These are phyloP conservation scores for Piloderma croceum DNA, from an alignment of 768 basidiomycete species.

Conservation along the genomic window DNA sequence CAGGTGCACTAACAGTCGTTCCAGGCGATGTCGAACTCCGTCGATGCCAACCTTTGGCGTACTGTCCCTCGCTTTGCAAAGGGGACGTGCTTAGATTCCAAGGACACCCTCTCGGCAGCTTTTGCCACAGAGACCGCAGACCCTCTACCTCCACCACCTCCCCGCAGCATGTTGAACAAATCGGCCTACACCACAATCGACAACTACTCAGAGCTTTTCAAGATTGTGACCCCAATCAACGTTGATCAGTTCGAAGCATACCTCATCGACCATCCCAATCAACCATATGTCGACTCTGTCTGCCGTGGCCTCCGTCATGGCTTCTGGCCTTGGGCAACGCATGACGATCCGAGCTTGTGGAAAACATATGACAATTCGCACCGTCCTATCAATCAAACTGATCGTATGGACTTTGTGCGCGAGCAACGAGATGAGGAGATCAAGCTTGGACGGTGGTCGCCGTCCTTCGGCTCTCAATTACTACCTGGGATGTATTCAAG, in stretches of 20 bases:
- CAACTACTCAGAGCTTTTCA: conserved; percentile 10
- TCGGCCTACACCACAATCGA: no score
- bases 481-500: conserved; percentile 25
- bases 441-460: conserved; percentile 14
- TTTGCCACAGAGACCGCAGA: no score
- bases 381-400: not conserved
- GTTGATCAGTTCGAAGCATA: conserved; percentile 14
- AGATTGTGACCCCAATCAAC: conserved; percentile 21
- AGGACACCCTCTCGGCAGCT: no score
- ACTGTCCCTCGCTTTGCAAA: no score
- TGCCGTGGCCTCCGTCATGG: conserved; percentile 18
- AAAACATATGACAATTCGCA: conserved; percentile 13
- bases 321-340: conserved; percentile 28
- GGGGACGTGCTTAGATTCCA: no score
- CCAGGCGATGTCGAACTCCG: no score
- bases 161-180: no score
- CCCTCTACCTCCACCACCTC: no score
- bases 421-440: conserved; percentile 15
- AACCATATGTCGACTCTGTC: conserved; percentile 22
- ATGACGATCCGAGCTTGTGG: conserved; percentile 2
- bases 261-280: conserved; percentile 24
- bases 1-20: no score
- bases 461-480: conserved; percentile 19
- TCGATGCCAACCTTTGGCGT: no score
- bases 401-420: conserved; percentile 12